Evolutionary conservation across 768 basidiomycete species (phyloP), one percentile per base, ranked within the genome.

Genomic region (Termitomyces bulborhizus): DNA sequence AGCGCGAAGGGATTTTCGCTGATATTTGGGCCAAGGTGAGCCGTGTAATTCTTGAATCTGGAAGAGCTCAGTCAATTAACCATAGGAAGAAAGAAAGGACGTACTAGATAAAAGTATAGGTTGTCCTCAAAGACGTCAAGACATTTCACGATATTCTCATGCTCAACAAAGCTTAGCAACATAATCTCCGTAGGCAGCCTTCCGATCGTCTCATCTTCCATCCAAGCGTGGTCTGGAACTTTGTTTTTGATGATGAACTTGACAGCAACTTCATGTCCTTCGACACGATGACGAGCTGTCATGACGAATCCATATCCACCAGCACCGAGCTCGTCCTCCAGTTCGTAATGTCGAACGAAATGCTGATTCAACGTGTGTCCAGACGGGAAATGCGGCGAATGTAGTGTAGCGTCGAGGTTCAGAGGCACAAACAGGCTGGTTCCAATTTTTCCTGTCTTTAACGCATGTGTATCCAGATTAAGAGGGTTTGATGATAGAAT

Each of bases 271-370:
- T 93, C 89, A 55, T 74, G 68, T 0, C 76, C 76, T 45, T 80
- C 76, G 31, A 60, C 62, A 13, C 81, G 82, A 65, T 90, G 82
- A 36, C 76, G 71, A 9, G 92, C 93, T 3, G 88, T 88, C 80
- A 96, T 90, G 27, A 98, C 95, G 67, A 98, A 97, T 2, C 94
- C 94, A 66, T 94, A 98, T 16, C 94, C 94, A 43, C 95, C 95
- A 9, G 85, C 84, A 41, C 95, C 95, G 26, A 98, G 77, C 66
- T 91, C 86, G 60, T 88, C 89, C 37, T 79, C 80, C 24, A 90
- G 80, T 37, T 73, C 66, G 62, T 90, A 92, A 46, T 64, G 65
- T 41, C 70, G 72, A 46, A 81, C 80, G 62, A 93, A 93, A 43
- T 74, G 71, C 6, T 76, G 64, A 62, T 85, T 75, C 46, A 93